Evolutionary conservation across 2,329 filamentous ascomycete genomes (phyloP).

Genomic region (Sporothrix globosa): DNA sequence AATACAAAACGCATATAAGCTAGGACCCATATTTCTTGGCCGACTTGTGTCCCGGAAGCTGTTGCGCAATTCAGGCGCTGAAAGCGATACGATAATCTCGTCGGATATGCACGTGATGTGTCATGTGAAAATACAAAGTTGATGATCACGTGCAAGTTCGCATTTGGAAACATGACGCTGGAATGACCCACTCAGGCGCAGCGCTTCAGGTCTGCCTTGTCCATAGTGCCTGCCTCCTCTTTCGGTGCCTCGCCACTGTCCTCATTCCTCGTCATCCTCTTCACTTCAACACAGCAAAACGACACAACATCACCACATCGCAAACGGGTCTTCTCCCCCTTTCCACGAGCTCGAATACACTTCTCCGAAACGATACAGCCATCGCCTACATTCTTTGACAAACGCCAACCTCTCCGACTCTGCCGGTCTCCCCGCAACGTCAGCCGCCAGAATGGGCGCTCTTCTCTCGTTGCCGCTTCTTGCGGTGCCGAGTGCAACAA

Average conservation of each 20-base stretch:
- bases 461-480: conserved; percentile 86
- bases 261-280: background rate
- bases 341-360: background rate
- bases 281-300: background rate
- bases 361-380: background rate
- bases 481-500: conserved; percentile 81
- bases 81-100: background rate
- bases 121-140: background rate
- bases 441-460: conserved; percentile 72
- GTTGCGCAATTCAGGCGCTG: background rate
- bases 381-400: background rate
- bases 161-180: conserved; percentile 23
- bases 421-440: background rate
- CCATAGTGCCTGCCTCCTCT: background rate
- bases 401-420: background rate
- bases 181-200: conserved; percentile 21
- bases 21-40: background rate
- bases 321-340: background rate
- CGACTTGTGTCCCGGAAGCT: no score
- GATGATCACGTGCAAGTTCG: background rate
- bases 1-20: conserved; percentile 25
- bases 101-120: background rate
- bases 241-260: conserved; percentile 18
- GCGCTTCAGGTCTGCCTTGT: conserved; percentile 24
- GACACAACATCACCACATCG: background rate